phyloP scores from a whole-genome alignment of 2,329 filamentous ascomycete genomes.

The Trichothecium sympodiale region DNA sequence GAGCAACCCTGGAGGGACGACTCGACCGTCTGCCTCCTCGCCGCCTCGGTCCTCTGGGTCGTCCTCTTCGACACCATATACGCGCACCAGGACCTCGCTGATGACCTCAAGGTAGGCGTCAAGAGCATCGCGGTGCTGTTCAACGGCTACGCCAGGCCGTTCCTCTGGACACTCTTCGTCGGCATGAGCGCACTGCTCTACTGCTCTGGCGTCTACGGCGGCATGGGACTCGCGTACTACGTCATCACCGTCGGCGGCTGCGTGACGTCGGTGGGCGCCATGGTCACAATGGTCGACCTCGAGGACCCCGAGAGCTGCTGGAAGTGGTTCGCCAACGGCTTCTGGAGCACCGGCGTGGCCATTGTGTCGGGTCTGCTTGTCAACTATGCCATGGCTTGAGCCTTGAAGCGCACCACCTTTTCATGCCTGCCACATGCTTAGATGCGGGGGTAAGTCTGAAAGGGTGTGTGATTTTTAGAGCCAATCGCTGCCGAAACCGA shows the following conservation, averaged over 20 bases:
- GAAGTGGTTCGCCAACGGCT: constrained; percentile 2
- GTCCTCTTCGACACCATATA: constrained; percentile 25
- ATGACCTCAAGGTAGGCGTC: constrained; percentile 20
- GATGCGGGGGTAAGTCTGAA: too few species aligned
- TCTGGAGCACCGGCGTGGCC: too few species aligned
- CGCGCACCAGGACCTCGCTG: constrained; percentile 20
- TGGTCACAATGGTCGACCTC: neutral
- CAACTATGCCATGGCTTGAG: too few species aligned
- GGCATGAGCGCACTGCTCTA: neutral
- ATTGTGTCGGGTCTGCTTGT: too few species aligned
- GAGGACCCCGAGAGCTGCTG: constrained; percentile 2
- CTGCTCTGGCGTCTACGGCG: neutral
- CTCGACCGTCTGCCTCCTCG: constrained; percentile 13
- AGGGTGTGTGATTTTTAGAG: too few species aligned
- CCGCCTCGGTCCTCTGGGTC: constrained; percentile 19
- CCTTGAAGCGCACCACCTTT: too few species aligned
- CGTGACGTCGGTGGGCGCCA: neutral
- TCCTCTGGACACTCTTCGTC: neutral
- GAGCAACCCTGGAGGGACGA: constrained; percentile 9
- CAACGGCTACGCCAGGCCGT: neutral
- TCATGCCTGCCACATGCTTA: too few species aligned
- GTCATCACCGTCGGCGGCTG: neutral
- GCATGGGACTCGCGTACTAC: neutral
- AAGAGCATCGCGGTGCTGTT: constrained; percentile 18
- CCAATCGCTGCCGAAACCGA: too few species aligned